Conservation (phyloP, 225 moss, liverwort and hornwort genomes). For the Thuidium tamariscinum region DNA sequence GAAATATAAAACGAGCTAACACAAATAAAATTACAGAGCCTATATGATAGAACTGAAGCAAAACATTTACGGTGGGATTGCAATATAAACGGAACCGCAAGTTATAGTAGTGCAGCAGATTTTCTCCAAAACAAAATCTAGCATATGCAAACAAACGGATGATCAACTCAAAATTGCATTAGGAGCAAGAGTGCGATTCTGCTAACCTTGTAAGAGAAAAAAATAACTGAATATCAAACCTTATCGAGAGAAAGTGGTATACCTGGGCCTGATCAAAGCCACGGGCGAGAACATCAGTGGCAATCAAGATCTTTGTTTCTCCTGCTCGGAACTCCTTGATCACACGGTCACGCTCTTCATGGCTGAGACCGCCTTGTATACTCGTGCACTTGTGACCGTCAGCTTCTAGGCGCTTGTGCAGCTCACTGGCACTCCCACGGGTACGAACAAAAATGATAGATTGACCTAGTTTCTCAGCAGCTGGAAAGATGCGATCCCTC, state of each 20-base stretch:
- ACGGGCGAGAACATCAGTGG: slow-evolving; percentile 89
- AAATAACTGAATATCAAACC: background rate
- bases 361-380: slow-evolving; percentile 83
- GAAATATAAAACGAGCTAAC: background rate
- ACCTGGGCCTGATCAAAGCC: slow-evolving; percentile 99
- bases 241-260: background rate
- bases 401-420: slow-evolving; percentile 67
- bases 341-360: slow-evolving; percentile 87
- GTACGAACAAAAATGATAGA: slow-evolving; percentile 92
- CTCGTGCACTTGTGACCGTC: slow-evolving; percentile 91
- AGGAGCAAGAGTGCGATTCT: background rate
- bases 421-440: slow-evolving; percentile 74
- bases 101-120: background rate
- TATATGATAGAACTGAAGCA: background rate
- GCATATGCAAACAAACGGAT: background rate
- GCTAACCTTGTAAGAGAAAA: background rate
- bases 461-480: slow-evolving; percentile 83
- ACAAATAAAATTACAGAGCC: background rate
- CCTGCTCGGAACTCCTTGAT: slow-evolving; percentile 87
- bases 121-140: background rate
- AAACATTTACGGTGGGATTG: background rate
- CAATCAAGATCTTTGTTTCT: slow-evolving; percentile 82
- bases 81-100: background rate
- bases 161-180: background rate
- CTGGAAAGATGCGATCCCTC: slow-evolving; percentile 83